Evolutionary conservation across 2,329 filamentous ascomycete genomes (phyloP).

Genomic region (Fusarium tupiense): DNA sequence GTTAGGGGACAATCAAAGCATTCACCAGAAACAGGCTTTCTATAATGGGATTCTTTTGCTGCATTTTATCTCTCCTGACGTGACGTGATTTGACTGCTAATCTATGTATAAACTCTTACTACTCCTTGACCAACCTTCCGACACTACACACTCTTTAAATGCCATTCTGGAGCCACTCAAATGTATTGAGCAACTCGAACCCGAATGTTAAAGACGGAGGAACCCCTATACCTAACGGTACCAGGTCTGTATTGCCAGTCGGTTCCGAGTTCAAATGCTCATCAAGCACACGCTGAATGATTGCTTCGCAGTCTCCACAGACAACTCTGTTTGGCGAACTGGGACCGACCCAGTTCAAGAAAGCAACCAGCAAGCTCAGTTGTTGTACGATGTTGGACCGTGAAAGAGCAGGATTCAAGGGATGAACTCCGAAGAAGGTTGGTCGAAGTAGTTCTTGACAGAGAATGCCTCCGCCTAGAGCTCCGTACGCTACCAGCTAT

Average conservation of each 20-base stretch:
- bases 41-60: not conserved
- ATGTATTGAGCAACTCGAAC: constrained; percentile 60
- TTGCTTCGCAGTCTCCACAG: constrained; percentile 55
- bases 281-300: constrained; percentile 61
- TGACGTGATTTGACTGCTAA: not conserved
- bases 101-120: not conserved
- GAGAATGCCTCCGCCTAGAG: constrained; percentile 60
- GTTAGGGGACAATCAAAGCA: not conserved
- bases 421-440: constrained; percentile 48
- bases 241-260: constrained; percentile 20
- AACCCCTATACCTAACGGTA: constrained; percentile 47
- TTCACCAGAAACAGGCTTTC: not conserved
- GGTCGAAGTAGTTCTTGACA: constrained; percentile 61
- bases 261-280: constrained; percentile 55
- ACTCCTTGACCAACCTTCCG: not conserved
- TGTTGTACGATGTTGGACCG: constrained; percentile 62
- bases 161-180: constrained; percentile 38
- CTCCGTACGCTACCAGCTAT: constrained; percentile 61
- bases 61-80: not conserved
- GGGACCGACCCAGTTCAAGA: constrained; percentile 61
- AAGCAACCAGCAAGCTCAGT: constrained; percentile 60
- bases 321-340: constrained; percentile 58
- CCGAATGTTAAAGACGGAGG: constrained; percentile 50
- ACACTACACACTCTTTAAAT: not conserved
- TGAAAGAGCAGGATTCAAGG: constrained; percentile 49